These are phyloP conservation scores for Tetrahymena borealis DNA, from an alignment of 73 alveolate genomes.

Conservation along the genomic window DNA sequence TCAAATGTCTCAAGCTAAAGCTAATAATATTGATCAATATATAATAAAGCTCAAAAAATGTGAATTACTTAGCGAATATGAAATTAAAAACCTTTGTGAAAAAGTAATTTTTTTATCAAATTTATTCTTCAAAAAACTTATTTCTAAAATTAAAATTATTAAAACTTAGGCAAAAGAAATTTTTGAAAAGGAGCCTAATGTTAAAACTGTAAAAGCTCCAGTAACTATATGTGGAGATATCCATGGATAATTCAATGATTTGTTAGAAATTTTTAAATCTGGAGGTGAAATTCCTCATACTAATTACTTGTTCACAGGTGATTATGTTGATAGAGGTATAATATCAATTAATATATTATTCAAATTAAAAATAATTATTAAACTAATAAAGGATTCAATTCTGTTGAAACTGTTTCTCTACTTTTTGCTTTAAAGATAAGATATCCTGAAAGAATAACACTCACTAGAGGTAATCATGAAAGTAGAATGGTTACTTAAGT, in stretches of 20 bases:
- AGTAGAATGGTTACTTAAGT: slow-evolving; percentile 71
- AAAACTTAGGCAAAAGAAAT: slow-evolving; percentile 63
- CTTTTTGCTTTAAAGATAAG: slow-evolving; percentile 82
- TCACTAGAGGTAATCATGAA: slow-evolving; percentile 85
- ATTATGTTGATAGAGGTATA: slow-evolving; percentile 76
- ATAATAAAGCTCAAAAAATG: too few relatives aligned
- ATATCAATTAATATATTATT: slow-evolving; percentile 9
- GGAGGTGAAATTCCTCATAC: slow-evolving; percentile 28
- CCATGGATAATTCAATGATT: slow-evolving; percentile 87
- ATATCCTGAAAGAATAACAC: slow-evolving; percentile 39
- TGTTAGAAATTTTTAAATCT: slow-evolving; percentile 83
- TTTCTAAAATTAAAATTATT: too few relatives aligned
- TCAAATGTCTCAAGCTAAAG: too few relatives aligned
- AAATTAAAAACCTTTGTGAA: slow-evolving; percentile 50
- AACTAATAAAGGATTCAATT: slow-evolving; percentile 53
- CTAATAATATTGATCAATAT: too few relatives aligned
- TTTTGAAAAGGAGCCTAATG: slow-evolving; percentile 49
- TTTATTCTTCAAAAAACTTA: too few relatives aligned
- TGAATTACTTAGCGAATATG: slow-evolving; percentile 47
- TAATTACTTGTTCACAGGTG: slow-evolving; percentile 68
- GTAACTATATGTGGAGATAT: slow-evolving; percentile 66
- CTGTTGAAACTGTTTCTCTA: slow-evolving; percentile 84
- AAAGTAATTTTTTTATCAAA: too few relatives aligned
- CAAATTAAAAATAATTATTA: too few relatives aligned
- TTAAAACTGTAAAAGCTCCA: slow-evolving; percentile 18